These are phyloP conservation scores for Nicotiana rustica DNA, from an alignment of 305 asterid genomes.

Conservation along the genomic window DNA sequence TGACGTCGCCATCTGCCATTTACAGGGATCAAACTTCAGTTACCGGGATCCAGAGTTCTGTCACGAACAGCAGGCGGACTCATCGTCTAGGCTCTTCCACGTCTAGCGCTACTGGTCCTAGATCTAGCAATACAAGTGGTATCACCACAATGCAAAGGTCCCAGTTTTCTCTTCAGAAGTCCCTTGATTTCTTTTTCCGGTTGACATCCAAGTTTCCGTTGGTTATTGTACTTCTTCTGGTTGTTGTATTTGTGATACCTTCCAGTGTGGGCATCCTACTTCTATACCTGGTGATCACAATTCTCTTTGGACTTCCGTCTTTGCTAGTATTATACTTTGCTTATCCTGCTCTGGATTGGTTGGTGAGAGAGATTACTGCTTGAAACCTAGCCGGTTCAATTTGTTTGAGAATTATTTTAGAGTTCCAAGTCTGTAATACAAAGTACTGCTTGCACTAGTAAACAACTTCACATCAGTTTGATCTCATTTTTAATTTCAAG, in stretches of 20 bases:
- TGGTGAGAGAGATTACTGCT: constrained; percentile 72
- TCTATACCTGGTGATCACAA: constrained; percentile 71
- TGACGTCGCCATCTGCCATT: constrained; percentile 51
- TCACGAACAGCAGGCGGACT: constrained; percentile 50
- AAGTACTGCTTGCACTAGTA: constrained; percentile 14
- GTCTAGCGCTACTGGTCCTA: constrained; percentile 39
- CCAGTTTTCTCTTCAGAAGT: constrained; percentile 69
- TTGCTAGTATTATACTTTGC: constrained; percentile 81
- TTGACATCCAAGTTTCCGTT: constrained; percentile 74
- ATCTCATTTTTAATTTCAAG: constrained; percentile 5
- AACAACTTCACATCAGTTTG: constrained; percentile 14
- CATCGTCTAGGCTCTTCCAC: constrained; percentile 48
- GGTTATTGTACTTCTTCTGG: constrained; percentile 63
- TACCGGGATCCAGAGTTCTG: constrained; percentile 41
- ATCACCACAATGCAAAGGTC: constrained; percentile 52
- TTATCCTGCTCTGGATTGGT: constrained; percentile 84
- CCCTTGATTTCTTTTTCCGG: constrained; percentile 74
- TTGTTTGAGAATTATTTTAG: constrained; percentile 29
- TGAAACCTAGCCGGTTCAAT: constrained; percentile 40
- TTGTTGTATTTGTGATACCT: constrained; percentile 75
- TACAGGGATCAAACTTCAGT: constrained; percentile 56
- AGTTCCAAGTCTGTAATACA: constrained; percentile 23
- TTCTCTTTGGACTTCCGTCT: constrained; percentile 81
- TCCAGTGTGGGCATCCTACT: constrained; percentile 67
- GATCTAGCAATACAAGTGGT: constrained; percentile 35